phyloP scores from a whole-genome alignment of 1,284 basidiomycete species.

The Ganoderma multipileum region DNA sequence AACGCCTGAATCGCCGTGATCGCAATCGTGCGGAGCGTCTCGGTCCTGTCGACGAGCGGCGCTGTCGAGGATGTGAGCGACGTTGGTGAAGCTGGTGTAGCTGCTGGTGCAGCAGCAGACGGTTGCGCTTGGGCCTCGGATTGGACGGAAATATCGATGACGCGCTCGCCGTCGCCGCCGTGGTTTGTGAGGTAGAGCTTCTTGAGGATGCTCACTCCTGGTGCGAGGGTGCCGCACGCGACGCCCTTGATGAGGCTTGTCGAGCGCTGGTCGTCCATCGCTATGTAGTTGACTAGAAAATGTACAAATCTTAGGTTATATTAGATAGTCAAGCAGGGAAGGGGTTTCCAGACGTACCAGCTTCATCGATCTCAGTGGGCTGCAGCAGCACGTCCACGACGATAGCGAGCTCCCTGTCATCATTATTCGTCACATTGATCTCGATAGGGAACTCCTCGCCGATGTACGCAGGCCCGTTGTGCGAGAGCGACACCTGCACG shows the following conservation, averaged over 20 bases:
- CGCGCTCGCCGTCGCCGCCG: constrained; percentile 68
- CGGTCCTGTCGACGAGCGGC: constrained; percentile 53
- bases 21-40: constrained; percentile 67
- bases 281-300: constrained; percentile 64
- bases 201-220: constrained; percentile 62
- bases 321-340: no score
- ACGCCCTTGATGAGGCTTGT: constrained; percentile 78
- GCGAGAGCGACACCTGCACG: constrained; percentile 59
- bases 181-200: constrained; percentile 64
- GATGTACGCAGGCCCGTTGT: constrained; percentile 74
- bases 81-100: constrained; percentile 30
- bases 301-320: no score
- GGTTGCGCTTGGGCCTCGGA: constrained; percentile 48
- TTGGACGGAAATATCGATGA: constrained; percentile 79
- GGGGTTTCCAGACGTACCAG: constrained; percentile 54
- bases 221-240: constrained; percentile 63
- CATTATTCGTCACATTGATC: constrained; percentile 72
- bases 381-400: constrained; percentile 78
- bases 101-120: neutral
- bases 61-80: constrained; percentile 28
- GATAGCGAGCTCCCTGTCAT: constrained; percentile 72
- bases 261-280: constrained; percentile 66
- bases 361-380: constrained; percentile 78
- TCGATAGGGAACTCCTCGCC: constrained; percentile 79
- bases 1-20: constrained; percentile 67